phyloP scores from a whole-genome alignment of 192 early-diverging fungal species.

The Tieghemiomyces parasiticus region DNA sequence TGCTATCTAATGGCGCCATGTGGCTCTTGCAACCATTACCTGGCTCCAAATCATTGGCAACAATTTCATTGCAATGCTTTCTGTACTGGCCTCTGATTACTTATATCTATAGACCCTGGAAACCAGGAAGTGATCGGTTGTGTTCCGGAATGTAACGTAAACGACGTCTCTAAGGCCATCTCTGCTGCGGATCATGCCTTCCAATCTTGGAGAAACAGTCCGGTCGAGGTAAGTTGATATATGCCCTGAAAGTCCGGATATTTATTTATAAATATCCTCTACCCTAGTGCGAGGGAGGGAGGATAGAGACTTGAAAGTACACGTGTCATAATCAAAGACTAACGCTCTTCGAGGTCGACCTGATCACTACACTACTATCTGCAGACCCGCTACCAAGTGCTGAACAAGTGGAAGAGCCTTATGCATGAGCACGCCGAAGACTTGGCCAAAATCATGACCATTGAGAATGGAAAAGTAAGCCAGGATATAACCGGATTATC shows the following conservation, averaged over 20 bases:
- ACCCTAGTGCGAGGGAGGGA: too few relatives aligned
- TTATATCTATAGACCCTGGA: constrained; percentile 34
- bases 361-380: background rate
- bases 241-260: background rate
- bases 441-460: constrained; percentile 63
- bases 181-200: constrained; percentile 41
- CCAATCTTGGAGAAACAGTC: constrained; percentile 38
- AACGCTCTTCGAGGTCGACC: too few relatives aligned
- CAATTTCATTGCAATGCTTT: background rate
- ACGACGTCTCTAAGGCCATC: constrained; percentile 40
- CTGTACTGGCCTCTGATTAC: background rate
- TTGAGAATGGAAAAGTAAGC: constrained; percentile 61
- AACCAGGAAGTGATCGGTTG: constrained; percentile 38
- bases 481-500: background rate
- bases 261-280: background rate
- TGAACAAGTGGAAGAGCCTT: constrained; percentile 48
- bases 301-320: too few relatives aligned
- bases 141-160: constrained; percentile 47
- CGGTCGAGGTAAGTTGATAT: constrained; percentile 28
- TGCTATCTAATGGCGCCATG: too few relatives aligned
- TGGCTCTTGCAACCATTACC: too few relatives aligned
- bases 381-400: constrained; percentile 34
- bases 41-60: background rate
- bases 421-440: constrained; percentile 54
- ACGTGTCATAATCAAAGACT: too few relatives aligned